Base-by-base conservation (phyloP, 345 rosid genomes). In the Erucastrum elatum region DNA sequence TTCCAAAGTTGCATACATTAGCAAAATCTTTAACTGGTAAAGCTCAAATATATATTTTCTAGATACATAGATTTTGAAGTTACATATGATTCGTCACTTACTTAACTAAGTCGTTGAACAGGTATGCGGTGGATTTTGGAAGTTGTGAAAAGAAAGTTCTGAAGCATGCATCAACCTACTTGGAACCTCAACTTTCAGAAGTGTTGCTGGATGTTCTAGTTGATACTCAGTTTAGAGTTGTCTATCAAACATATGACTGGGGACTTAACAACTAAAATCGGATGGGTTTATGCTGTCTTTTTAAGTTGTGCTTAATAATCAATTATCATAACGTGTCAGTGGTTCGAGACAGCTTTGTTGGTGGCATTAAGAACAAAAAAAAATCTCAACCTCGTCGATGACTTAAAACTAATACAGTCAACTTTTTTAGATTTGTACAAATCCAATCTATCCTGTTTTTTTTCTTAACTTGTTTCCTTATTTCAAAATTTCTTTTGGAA, bases 81-180 rank as follows among this genome's bases (percentile, higher is more conserved):
- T 46, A 35, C 56, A 41, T 44, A 56, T 53, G 59, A 49, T 27
- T 13, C 12, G 10, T 25, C 26, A n/a, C 35, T 33, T 49, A 12
- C 31, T 72, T 30, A 66, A 31, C 41, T 2, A 0, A 4, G 11
- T 44, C 25, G 30, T 12, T 41, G 55, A 5, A 63, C 82, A 94
- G 97, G 98, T 92, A 82, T 81, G 81, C 87, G 0, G 81, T 77
- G 21, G 96, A 94, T 84, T 92, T 92, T 61, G 97, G 98, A 31
- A 88, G 87, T 77, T 84, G 80, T 17, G 92, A 92, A 86, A 81
- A 77, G 31, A 96, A 92, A 78, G 84, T 87, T 65, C 82, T 94
- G 75, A 91, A 90, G 81, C 94, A 90, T 81, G 96, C 87, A 58
- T 84, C 90, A 31, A 91, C 89, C 68, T 91, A 83, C 85, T 81